Percentiles rank a stretch among this genome's conserved stretches.
phyloP scores from a whole-genome alignment of 129 eudicot species.

The Centella asiatica region DNA sequence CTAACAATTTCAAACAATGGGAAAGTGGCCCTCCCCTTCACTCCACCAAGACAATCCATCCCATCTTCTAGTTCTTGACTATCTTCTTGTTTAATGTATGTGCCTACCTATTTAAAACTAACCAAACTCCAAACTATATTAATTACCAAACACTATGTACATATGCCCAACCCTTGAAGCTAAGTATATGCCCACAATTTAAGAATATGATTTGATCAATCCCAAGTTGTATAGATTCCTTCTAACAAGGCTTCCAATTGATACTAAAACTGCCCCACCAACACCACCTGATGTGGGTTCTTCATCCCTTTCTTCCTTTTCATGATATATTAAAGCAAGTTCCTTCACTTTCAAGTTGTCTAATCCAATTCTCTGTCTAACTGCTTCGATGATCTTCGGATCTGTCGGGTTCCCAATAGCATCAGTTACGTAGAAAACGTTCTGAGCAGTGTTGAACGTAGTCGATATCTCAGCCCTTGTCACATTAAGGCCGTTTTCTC shows the following conservation, averaged over 20 bases:
- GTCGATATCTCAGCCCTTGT: slow-evolving; percentile 83
- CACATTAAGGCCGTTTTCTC: slow-evolving; percentile 79
- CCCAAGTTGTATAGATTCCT: slow-evolving; percentile 81
- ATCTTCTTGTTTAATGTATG: not conserved
- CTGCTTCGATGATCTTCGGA: slow-evolving; percentile 49
- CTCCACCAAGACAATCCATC: too few species aligned
- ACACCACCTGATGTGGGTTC: slow-evolving; percentile 41
- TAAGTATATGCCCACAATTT: slow-evolving; percentile 23
- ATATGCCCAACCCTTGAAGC: slow-evolving; percentile 17
- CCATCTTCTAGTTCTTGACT: not conserved
- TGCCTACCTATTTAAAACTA: not conserved
- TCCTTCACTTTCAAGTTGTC: slow-evolving; percentile 68
- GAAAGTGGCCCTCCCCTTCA: too few species aligned
- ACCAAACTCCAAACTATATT: not conserved
- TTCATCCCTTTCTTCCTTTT: slow-evolving; percentile 31
- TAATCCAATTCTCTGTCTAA: slow-evolving; percentile 50
- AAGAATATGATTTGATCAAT: slow-evolving; percentile 66
- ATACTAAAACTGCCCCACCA: slow-evolving; percentile 65
- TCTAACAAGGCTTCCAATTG: slow-evolving; percentile 78
- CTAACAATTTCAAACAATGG: not conserved
- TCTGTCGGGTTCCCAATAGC: slow-evolving; percentile 47
- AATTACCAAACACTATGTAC: slow-evolving; percentile 1
- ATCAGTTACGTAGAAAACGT: slow-evolving; percentile 68
- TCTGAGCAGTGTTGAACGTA: slow-evolving; percentile 31
- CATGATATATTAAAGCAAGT: slow-evolving; percentile 37